Conservation (phyloP, 768 basidiomycete genomes). For the Aureoboletus auriporus region DNA sequence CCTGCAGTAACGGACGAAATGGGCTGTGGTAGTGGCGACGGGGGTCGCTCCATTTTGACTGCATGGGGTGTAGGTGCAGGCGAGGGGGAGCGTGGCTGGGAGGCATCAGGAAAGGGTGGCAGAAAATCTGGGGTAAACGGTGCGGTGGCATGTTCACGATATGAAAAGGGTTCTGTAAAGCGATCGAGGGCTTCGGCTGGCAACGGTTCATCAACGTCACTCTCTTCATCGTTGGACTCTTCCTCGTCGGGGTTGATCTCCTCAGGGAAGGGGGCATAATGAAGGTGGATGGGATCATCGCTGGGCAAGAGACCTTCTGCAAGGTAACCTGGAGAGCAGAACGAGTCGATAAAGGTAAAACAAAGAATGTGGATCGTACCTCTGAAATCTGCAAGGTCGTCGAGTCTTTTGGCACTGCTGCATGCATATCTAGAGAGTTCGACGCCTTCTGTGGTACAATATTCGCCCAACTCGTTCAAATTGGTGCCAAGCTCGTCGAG, state of each 20-base stretch:
- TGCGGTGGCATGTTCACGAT: conserved; percentile 32
- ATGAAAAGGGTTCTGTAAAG: conserved; percentile 21
- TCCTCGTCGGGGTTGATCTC: conserved; percentile 31
- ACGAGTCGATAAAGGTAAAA: conserved; percentile 9
- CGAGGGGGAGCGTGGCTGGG: conserved; percentile 27
- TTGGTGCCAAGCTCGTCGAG: conserved; percentile 74
- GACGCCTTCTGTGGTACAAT: conserved; percentile 59
- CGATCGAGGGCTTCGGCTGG: conserved; percentile 17
- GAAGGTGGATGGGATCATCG: conserved; percentile 54
- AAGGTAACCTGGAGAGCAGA: conserved; percentile 51
- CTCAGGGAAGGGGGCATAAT: conserved; percentile 38
- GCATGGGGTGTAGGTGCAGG: conserved; percentile 34
- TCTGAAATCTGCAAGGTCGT: conserved; percentile 71
- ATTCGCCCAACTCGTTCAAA: conserved; percentile 66
- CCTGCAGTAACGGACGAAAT: conserved; percentile 44
- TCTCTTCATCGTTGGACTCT: conserved; percentile 26
- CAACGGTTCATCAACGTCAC: conserved; percentile 1
- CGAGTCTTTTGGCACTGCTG: conserved; percentile 58
- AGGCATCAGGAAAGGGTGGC: conserved; percentile 32
- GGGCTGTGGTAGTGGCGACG: conserved; percentile 43
- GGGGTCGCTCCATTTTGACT: conserved; percentile 29
- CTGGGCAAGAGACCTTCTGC: conserved; percentile 52
- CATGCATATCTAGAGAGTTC: conserved; percentile 67
- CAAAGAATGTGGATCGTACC: conserved; percentile 41
- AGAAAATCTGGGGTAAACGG: conserved; percentile 29